Evolutionary conservation across 176 grass and related monocot genomes (phyloP).

Genomic region (Panicum miliaceum): DNA sequence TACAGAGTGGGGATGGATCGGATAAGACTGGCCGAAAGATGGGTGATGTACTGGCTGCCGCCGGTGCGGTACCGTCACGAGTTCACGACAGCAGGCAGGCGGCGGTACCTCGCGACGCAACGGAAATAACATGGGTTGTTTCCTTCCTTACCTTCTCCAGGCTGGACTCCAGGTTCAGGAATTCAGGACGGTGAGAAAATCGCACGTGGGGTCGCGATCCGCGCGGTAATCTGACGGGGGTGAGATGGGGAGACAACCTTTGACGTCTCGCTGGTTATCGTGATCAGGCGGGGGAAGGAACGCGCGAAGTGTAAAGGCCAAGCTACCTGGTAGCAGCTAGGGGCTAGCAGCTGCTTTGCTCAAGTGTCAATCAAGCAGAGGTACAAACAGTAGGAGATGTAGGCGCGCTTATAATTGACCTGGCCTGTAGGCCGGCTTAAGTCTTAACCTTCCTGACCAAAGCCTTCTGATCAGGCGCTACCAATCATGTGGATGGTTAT

Average conservation of each 20-base stretch:
- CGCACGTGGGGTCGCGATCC: not conserved
- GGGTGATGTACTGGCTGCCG: not conserved
- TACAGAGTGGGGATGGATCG: not conserved
- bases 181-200: not conserved
- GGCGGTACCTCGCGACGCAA: not conserved
- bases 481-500: not conserved
- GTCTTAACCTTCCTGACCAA: slow-evolving; percentile 5
- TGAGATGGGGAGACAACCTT: slow-evolving; percentile 13
- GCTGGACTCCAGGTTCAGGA: not conserved
- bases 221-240: not conserved
- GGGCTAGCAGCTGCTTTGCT: not conserved
- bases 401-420: slow-evolving; percentile 27
- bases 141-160: not conserved
- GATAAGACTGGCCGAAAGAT: slow-evolving; percentile 1
- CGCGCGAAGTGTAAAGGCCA: slow-evolving; percentile 28
- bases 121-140: slow-evolving; percentile 36
- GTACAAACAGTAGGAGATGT: not conserved
- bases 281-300: not conserved
- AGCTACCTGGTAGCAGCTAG: not conserved
- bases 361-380: slow-evolving; percentile 19
- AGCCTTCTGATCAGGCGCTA: not conserved
- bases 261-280: not conserved
- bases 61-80: not conserved
- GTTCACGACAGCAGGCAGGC: too few species aligned
- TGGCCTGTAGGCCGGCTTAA: not conserved